phyloP scores from a whole-genome alignment of 1,139 yeast genomes.

The Nakaseomyces uthaithaninus region DNA sequence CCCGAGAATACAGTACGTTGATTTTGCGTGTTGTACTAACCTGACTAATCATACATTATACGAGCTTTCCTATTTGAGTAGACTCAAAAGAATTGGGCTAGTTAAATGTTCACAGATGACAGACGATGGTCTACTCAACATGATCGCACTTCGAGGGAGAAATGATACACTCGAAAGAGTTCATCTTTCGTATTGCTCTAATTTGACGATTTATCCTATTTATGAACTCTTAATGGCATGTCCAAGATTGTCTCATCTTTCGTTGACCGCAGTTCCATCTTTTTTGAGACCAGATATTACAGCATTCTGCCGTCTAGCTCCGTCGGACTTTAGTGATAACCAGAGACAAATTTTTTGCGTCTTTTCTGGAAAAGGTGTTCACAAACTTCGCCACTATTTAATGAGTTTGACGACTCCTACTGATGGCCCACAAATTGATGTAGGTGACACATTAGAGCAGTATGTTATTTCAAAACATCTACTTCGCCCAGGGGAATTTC shows the following conservation, averaged over 20 bases:
- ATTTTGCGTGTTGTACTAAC: slow-evolving; percentile 88
- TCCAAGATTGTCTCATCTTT: slow-evolving; percentile 78
- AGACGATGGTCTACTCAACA: slow-evolving; percentile 73
- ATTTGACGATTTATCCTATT: slow-evolving; percentile 64
- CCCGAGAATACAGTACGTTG: slow-evolving; percentile 83
- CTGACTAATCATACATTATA: slow-evolving; percentile 77
- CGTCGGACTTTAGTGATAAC: slow-evolving; percentile 81
- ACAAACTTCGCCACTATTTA: slow-evolving; percentile 56
- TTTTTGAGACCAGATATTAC: slow-evolving; percentile 82
- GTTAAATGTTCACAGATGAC: slow-evolving; percentile 87
- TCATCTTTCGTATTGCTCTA: slow-evolving; percentile 85
- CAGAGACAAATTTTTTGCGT: slow-evolving; percentile 88
- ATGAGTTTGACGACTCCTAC: slow-evolving; percentile 34
- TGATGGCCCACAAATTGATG: slow-evolving; percentile 31
- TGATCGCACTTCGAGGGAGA: slow-evolving; percentile 65
- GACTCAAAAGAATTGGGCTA: slow-evolving; percentile 81
- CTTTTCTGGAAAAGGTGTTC: slow-evolving; percentile 86
- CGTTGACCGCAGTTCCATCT: slow-evolving; percentile 82
- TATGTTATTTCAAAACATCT: slow-evolving; percentile 27
- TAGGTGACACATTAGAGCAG: slow-evolving; percentile 27
- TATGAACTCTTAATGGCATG: slow-evolving; percentile 69
- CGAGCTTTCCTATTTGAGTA: slow-evolving; percentile 70
- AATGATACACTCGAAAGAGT: slow-evolving; percentile 80
- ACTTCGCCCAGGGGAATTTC: slow-evolving; percentile 21
- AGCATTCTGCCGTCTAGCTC: slow-evolving; percentile 88